These are phyloP conservation scores for Coemansia biformis DNA, from an alignment of 192 early-diverging fungal genomes.

Conservation along the genomic window DNA sequence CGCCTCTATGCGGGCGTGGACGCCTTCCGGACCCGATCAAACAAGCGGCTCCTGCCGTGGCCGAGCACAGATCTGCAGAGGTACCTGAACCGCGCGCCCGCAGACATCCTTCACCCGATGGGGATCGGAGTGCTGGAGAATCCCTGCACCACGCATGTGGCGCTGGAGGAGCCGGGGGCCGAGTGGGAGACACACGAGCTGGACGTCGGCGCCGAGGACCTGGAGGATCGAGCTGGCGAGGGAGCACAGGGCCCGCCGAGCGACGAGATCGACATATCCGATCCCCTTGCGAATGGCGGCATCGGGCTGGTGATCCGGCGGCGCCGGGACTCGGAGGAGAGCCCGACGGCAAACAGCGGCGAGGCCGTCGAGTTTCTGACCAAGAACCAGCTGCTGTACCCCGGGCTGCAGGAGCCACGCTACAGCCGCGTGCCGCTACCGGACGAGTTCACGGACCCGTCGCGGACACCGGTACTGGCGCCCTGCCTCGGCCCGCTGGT, in stretches of 20 bases:
- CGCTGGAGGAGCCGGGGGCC: constrained; percentile 28
- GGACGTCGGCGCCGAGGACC: too few relatives aligned
- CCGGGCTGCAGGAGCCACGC: constrained; percentile 18
- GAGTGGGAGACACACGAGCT: constrained; percentile 29
- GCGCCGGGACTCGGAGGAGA: too few relatives aligned
- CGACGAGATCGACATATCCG: constrained; percentile 7
- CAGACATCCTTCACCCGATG: constrained; percentile 2
- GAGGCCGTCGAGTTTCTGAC: constrained; percentile 20
- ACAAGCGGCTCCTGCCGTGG: constrained; percentile 7
- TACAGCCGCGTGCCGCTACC: constrained; percentile 12
- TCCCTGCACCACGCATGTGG: not conserved
- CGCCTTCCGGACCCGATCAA: not conserved
- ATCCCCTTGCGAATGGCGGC: constrained; percentile 25
- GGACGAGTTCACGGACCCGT: not conserved
- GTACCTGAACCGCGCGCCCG: constrained; percentile 6
- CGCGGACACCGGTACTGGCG: too few relatives aligned
- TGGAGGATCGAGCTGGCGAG: too few relatives aligned
- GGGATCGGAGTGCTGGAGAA: constrained; percentile 4
- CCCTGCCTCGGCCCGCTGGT: constrained; percentile 14
- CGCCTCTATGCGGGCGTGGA: not conserved
- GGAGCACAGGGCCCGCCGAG: too few relatives aligned
- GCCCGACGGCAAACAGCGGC: not conserved
- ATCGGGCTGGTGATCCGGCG: constrained; percentile 24
- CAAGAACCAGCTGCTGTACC: constrained; percentile 15
- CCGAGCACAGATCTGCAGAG: constrained; percentile 12